phyloP scores from a whole-genome alignment of 176 grass and related monocot species.

The Carex kokanica region DNA sequence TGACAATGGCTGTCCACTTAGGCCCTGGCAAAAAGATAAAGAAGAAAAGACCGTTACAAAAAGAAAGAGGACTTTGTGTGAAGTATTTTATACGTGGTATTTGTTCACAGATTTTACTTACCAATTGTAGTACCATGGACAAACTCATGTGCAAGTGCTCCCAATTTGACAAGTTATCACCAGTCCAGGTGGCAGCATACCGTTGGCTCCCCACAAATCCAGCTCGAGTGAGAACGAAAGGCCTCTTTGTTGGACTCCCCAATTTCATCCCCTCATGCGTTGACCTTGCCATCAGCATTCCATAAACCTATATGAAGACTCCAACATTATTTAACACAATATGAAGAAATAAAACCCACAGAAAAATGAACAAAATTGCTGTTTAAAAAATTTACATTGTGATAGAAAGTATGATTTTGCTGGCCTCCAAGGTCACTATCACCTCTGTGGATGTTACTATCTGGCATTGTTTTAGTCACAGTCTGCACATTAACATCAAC shows the following conservation, averaged over 20 bases:
- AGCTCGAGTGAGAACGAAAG: slow-evolving; percentile 95
- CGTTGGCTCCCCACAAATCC: slow-evolving; percentile 92
- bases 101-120: slow-evolving; percentile 32
- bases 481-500: slow-evolving; percentile 43
- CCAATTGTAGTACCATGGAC: slow-evolving; percentile 94
- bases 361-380: background rate
- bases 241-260: slow-evolving; percentile 51
- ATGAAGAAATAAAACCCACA: background rate
- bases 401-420: slow-evolving; percentile 86
- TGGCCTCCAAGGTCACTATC: slow-evolving; percentile 67
- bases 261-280: slow-evolving; percentile 87
- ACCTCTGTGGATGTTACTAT: slow-evolving; percentile 82
- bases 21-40: slow-evolving; percentile 46
- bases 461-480: slow-evolving; percentile 93
- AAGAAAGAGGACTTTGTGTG: background rate
- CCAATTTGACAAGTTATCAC: slow-evolving; percentile 93
- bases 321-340: background rate
- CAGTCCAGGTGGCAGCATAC: slow-evolving; percentile 95
- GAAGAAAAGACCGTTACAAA: background rate
- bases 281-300: slow-evolving; percentile 95
- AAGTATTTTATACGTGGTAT: background rate
- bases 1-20: slow-evolving; percentile 87
- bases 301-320: slow-evolving; percentile 57
- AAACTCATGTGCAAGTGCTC: slow-evolving; percentile 95
- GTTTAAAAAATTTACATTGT: slow-evolving; percentile 54